Evolutionary conservation across 495 filamentous ascomycete species (phyloP).

Genomic region (Monascus purpureus): DNA sequence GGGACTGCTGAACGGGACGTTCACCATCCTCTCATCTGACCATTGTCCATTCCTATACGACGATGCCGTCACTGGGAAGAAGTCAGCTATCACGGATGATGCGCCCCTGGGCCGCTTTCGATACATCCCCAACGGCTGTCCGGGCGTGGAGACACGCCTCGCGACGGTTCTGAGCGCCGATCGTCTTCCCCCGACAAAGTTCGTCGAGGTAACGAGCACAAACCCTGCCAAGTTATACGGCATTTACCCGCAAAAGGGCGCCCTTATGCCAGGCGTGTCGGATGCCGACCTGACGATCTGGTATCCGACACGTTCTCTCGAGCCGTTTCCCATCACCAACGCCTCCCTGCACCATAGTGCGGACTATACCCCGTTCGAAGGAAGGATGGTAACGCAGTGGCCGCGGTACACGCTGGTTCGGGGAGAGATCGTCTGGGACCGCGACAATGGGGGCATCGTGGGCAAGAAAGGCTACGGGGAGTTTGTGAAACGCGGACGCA

Average conservation of each 20-base stretch:
- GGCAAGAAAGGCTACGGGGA: constrained; percentile 36
- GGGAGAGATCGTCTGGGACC: constrained; percentile 43
- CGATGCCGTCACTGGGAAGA: neutral
- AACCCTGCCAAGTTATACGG: constrained; percentile 51
- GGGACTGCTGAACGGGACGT: constrained; percentile 32
- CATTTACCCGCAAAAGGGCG: constrained; percentile 40
- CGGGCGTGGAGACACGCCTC: constrained; percentile 46
- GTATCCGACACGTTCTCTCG: constrained; percentile 18
- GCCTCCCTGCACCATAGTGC: constrained; percentile 42
- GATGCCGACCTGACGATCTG: constrained; percentile 35
- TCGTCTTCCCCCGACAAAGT: constrained; percentile 36
- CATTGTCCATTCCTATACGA: constrained; percentile 14
- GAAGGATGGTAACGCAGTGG: constrained; percentile 40
- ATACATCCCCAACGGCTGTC: constrained; percentile 41
- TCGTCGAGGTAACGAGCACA: constrained; percentile 42
- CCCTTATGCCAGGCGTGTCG: constrained; percentile 37
- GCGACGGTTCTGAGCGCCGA: constrained; percentile 27
- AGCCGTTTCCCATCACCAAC: constrained; percentile 31
- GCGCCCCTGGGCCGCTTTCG: neutral
- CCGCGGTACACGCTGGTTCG: constrained; percentile 46
- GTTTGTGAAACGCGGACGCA: constrained; percentile 35
- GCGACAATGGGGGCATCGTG: constrained; percentile 32
- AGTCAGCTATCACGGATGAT: neutral
- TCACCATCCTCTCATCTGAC: constrained; percentile 30
- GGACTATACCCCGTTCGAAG: constrained; percentile 51